Evolutionary conservation across 2,329 filamentous ascomycete genomes (phyloP).

Genomic region (Arthrocladium fulminans): DNA sequence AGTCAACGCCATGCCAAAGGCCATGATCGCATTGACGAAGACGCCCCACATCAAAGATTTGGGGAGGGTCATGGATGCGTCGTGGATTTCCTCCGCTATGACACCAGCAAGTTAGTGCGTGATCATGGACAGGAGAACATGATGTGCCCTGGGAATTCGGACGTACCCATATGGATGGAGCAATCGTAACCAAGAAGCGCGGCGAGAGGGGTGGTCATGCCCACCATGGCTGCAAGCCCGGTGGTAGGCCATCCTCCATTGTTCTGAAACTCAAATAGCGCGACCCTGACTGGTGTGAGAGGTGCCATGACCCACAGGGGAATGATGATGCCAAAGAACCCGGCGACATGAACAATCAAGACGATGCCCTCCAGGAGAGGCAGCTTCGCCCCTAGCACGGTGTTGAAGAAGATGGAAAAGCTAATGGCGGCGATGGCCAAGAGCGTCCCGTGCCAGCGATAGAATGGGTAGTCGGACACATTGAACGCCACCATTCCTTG

Average conservation of each 20-base stretch:
- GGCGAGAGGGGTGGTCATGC: constrained; percentile 31
- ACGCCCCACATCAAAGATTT: constrained; percentile 41
- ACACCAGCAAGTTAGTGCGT: background rate
- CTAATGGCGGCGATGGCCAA: constrained; percentile 31
- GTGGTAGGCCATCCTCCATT: constrained; percentile 25
- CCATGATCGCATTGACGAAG: constrained; percentile 40
- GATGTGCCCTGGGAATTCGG: too few species aligned
- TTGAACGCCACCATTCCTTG: constrained; percentile 38
- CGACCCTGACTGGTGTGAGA: constrained; percentile 26
- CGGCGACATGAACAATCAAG: constrained; percentile 34
- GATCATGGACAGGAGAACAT: background rate
- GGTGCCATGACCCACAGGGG: constrained; percentile 35
- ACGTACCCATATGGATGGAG: constrained; percentile 36
- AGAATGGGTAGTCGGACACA: constrained; percentile 29
- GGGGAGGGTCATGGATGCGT: constrained; percentile 41
- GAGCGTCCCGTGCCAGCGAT: constrained; percentile 38
- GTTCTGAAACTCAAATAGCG: constrained; percentile 20
- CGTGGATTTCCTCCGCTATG: constrained; percentile 40
- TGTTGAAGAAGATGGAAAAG: constrained; percentile 33
- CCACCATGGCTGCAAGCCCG: constrained; percentile 34
- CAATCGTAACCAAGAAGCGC: constrained; percentile 34
- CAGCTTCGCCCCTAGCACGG: constrained; percentile 31
- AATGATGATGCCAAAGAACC: constrained; percentile 35
- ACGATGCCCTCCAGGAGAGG: constrained; percentile 33
- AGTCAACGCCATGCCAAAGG: constrained; percentile 39